Base-by-base conservation (phyloP, 2,329 filamentous ascomycete genomes). In the Ophiocordyceps robertsii region DNA sequence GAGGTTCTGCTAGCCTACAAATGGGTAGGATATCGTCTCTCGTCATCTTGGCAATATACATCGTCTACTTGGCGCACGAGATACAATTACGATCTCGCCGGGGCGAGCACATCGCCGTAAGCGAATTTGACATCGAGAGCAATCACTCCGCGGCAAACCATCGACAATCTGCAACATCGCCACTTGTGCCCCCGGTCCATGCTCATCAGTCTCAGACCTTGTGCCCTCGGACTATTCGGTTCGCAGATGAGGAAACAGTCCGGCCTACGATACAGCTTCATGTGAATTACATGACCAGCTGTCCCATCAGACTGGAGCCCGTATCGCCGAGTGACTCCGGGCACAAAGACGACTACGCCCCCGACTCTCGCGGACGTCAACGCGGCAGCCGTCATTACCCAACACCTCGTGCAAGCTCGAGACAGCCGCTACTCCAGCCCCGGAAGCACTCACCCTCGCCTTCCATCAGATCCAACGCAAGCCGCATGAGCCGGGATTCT, bases 21-120 rank as follows among this genome's bases (percentile, higher is more conserved):
- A 80, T 90, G 54, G 88, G 83, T 57, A 77, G 84, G 40, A 82
- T 83, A 42, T 87, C 84, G 2, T 84, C 83, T 53, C 71, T 90
- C 36, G 77, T 89, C 37, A 69, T 89, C 1, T 65, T 90, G 2
- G 56, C 84, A 27, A 77, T 86, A 14, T 90, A 90, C 56, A 71
- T 68, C 17, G 71, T 79, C 41, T 90, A 89, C 51, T 74, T 90
- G 6, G 64, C 81, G 48, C 87, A 89, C 59, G 84, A 89, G 59
- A 72, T 90, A 40, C 82, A 80, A 51, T 78, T 82, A 1, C 82
- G 39, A 29, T 38, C 41, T 9, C 42, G 37, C 2, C 16, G 14
- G 1, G 39, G 41, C 17, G 41, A 40, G 2, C 19, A 36, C 12
- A 33, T 12, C 13, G 6, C 21, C 7, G 11, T 9, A 13, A 27